phyloP scores from a whole-genome alignment of 2,329 filamentous ascomycete genomes.

The Colletotrichum karsti region DNA sequence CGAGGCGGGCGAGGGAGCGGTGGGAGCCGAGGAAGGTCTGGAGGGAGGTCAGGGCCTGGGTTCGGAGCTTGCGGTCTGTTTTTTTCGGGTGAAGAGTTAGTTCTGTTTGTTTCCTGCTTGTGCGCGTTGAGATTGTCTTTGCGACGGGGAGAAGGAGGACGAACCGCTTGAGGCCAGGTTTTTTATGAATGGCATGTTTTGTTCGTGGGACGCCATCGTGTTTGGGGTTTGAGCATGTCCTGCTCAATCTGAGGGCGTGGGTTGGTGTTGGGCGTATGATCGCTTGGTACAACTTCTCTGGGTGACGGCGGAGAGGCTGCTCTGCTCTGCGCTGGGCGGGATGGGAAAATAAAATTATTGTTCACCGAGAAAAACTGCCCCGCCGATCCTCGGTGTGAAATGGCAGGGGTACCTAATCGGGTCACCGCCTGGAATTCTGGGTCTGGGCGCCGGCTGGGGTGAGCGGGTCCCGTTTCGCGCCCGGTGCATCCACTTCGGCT shows the following conservation, averaged over 20 bases:
- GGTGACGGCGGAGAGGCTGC: background rate
- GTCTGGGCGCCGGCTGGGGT: background rate
- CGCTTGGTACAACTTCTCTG: background rate
- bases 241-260: slow-evolving; percentile 7
- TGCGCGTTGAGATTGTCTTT: no score
- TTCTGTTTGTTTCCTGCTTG: background rate
- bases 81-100: background rate
- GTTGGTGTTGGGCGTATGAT: background rate
- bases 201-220: slow-evolving; percentile 51
- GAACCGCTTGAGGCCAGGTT: slow-evolving; percentile 85
- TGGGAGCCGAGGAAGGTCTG: slow-evolving; percentile 78
- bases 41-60: slow-evolving; percentile 79
- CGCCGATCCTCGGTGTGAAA: slow-evolving; percentile 22
- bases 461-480: no score
- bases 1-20: slow-evolving; percentile 67
- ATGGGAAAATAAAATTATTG: slow-evolving; percentile 28
- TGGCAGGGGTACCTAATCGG: background rate
- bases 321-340: slow-evolving; percentile 7
- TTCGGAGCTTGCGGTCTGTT: slow-evolving; percentile 80
- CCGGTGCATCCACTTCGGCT: background rate
- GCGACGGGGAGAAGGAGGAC: slow-evolving; percentile 37
- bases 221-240: background rate
- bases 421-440: slow-evolving; percentile 8
- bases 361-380: slow-evolving; percentile 29
- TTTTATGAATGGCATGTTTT: slow-evolving; percentile 78